Evolutionary conservation across 805 yeast species (phyloP), one percentile per base, ranked within the genome.

Genomic region (Pichia cabralensis): DNA sequence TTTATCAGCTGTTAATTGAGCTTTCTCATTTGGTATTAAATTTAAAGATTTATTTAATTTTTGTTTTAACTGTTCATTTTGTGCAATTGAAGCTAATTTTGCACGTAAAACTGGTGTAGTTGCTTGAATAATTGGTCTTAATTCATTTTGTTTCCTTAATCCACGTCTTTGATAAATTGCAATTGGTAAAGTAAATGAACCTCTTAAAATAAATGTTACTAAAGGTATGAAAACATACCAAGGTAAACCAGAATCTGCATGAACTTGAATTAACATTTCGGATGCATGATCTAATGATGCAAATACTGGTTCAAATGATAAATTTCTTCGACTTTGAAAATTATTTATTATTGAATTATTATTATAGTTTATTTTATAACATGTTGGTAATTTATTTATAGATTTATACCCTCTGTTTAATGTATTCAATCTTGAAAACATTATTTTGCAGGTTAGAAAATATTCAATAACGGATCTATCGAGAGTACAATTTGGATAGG

Each of bases 191-290:
- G 96, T 88, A 53, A 81, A 62, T 2, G 64, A 42, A 0, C 80
- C 51, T 44, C 96, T 66, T 15, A 88, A 53, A 0, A 74, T 59
- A 17, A 86, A 52, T 0, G 96, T 83, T 0, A 81, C 59, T 5
- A 74, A 22, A 0, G 96, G 96, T 8, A 88, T 79, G 25, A 85
- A 58, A 0, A 72, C 71, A 65, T 83, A 74, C 96, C 96, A 88
- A 4, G 94, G 85, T 3, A 88, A 47, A 0, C 81, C 80, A 1
- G 76, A 52, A n/a, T 48, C 36, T 8, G 66, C 56, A 54, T 81
- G 89, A 1, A 73, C 32, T 1, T 60, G 40, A 39, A 69, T 71
- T 15, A 78, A 43, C 9, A 54, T 38, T 9, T 56, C 53, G 1
- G 55, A 41, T 3, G 58, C 56, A 16, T 39, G 38, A n/a, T 48